Evolutionary conservation across 2,329 filamentous ascomycete genomes (phyloP).

Genomic region (Paecilomyces sp.): DNA sequence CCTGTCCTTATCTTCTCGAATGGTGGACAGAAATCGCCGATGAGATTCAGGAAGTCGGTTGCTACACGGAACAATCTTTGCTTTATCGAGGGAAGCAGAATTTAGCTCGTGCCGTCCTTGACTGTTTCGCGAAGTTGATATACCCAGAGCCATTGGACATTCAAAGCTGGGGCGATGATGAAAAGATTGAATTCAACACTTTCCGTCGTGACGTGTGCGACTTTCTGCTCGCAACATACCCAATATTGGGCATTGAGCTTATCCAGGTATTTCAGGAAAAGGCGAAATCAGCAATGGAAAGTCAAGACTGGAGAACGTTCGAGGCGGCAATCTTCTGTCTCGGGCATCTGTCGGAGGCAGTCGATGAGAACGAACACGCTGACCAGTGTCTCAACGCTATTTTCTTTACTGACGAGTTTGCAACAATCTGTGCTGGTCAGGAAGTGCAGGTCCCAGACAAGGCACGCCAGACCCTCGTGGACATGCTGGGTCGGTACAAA

Average conservation of each 20-base stretch:
- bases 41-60: conserved; percentile 24
- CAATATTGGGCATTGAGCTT: conserved; percentile 35
- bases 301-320: conserved; percentile 34
- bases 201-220: conserved; percentile 41
- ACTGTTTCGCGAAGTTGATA: conserved; percentile 36
- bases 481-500: conserved; percentile 37
- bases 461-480: conserved; percentile 34
- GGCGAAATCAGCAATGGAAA: conserved; percentile 23
- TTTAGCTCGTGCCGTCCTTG: conserved; percentile 31
- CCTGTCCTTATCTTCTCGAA: conserved; percentile 30
- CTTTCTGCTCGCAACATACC: conserved; percentile 37
- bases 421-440: conserved; percentile 23
- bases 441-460: conserved; percentile 26
- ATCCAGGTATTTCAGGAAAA: conserved; percentile 34
- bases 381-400: conserved; percentile 34
- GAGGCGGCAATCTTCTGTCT: conserved; percentile 39
- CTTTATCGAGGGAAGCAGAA: conserved; percentile 28
- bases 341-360: conserved; percentile 36
- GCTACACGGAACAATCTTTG: conserved; percentile 17
- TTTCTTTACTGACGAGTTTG: conserved; percentile 31
- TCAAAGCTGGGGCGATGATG: conserved; percentile 35
- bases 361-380: conserved; percentile 36
- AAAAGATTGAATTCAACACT: conserved; percentile 33
- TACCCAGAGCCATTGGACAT: conserved; percentile 27
- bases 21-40: conserved; percentile 37